Percentiles rank a stretch among this genome's conserved stretches.
These are phyloP conservation scores for Botrytis cinerea DNA, from an alignment of 2,329 filamentous ascomycete species.

Conservation along the genomic window DNA sequence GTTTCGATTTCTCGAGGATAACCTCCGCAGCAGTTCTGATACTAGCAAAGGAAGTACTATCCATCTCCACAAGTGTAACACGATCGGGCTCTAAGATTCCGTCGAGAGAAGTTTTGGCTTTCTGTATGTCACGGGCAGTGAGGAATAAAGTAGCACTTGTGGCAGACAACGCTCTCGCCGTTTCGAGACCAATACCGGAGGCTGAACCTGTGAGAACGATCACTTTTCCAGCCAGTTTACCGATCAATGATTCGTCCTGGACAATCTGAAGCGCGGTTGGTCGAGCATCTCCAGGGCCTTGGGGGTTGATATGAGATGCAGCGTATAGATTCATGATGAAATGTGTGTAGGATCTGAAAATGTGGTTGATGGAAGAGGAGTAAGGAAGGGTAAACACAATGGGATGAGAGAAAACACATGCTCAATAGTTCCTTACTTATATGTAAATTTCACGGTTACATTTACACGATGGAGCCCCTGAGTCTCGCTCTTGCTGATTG, in stretches of 20 bases:
- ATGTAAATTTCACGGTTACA: not conserved
- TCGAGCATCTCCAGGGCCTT: not conserved
- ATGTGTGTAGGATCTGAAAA: not conserved
- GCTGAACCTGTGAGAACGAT: not conserved
- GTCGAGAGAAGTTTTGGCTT: not conserved
- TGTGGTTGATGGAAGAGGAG: not conserved
- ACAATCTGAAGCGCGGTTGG: not conserved
- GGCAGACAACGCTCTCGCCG: not conserved
- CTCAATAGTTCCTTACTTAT: not conserved
- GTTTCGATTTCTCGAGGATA: slow-evolving; percentile 7
- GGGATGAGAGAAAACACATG: not conserved
- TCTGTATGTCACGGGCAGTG: not conserved
- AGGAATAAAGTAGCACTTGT: not conserved
- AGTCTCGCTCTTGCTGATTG: slow-evolving; percentile 2
- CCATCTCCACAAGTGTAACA: not conserved
- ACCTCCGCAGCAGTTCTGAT: not conserved
- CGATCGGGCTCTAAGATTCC: not conserved
- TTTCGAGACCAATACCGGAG: not conserved
- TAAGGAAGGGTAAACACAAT: not conserved
- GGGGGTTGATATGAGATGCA: too few relatives aligned
- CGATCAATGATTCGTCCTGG: not conserved
- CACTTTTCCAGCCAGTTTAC: not conserved
- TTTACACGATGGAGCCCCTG: not conserved
- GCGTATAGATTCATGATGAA: not conserved
- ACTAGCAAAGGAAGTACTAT: not conserved